Percentiles rank a stretch among this genome's conserved stretches.
phyloP scores from a whole-genome alignment of 805 yeast species.

The Candida lessepsii region DNA sequence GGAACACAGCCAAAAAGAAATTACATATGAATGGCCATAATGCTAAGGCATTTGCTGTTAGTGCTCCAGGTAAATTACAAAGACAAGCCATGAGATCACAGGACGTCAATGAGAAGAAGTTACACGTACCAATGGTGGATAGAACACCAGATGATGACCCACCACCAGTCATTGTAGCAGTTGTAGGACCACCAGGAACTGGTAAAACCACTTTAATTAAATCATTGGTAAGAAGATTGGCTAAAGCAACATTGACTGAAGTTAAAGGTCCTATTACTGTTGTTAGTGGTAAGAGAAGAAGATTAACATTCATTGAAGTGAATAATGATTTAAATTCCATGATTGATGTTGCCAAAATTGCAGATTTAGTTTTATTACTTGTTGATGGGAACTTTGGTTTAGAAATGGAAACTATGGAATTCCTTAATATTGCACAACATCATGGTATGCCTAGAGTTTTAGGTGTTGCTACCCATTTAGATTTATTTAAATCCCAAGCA shows the following conservation, averaged over 20 bases:
- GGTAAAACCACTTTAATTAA: slow-evolving; percentile 93
- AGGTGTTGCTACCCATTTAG: slow-evolving; percentile 95
- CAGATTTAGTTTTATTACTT: slow-evolving; percentile 84
- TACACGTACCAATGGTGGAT: slow-evolving; percentile 97
- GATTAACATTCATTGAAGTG: slow-evolving; percentile 91
- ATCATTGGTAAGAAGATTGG: slow-evolving; percentile 80
- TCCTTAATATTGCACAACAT: slow-evolving; percentile 90
- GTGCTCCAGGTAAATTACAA: slow-evolving; percentile 78
- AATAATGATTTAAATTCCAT: slow-evolving; percentile 89
- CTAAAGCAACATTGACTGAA: slow-evolving; percentile 83
- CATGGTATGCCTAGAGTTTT: slow-evolving; percentile 98
- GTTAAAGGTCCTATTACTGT: slow-evolving; percentile 96
- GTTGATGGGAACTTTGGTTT: slow-evolving; percentile 97
- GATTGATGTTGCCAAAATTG: slow-evolving; percentile 94
- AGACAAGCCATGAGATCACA: slow-evolving; percentile 80
- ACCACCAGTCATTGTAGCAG: slow-evolving; percentile 94
- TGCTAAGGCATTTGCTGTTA: slow-evolving; percentile 44
- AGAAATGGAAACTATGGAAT: slow-evolving; percentile 99
- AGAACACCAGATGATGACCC: slow-evolving; percentile 97
- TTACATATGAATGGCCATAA: slow-evolving; percentile 77
- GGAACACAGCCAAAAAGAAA: slow-evolving; percentile 74
- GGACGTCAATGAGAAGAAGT: slow-evolving; percentile 77
- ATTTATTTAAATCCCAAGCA: slow-evolving; percentile 83
- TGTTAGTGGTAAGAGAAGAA: slow-evolving; percentile 90
- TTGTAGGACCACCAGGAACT: slow-evolving; percentile 98